These are phyloP conservation scores for Apophysomyces trapeziformis DNA, from an alignment of 371 early-diverging fungal species.

Conservation along the genomic window DNA sequence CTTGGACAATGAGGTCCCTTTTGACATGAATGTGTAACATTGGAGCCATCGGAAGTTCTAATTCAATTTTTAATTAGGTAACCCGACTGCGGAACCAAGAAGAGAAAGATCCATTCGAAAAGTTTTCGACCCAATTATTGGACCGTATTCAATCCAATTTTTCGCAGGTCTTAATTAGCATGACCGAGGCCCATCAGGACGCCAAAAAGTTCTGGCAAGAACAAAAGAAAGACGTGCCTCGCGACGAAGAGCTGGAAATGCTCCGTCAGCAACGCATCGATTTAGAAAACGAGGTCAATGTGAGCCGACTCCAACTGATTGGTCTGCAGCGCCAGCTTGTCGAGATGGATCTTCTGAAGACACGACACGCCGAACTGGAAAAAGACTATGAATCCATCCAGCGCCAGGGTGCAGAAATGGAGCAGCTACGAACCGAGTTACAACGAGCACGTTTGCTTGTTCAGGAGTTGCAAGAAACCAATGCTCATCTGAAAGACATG, in stretches of 20 bases:
- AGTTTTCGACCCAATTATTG: constrained; percentile 23
- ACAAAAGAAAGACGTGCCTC: constrained; percentile 37
- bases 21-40: background rate
- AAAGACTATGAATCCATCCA: constrained; percentile 12
- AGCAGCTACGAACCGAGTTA: constrained; percentile 1
- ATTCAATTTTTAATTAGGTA: background rate
- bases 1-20: too few species aligned
- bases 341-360: constrained; percentile 28
- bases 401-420: constrained; percentile 9
- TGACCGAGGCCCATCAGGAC: constrained; percentile 38
- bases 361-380: constrained; percentile 22
- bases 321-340: constrained; percentile 29
- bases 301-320: constrained; percentile 20
- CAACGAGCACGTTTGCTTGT: background rate
- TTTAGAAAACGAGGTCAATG: constrained; percentile 27
- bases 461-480: background rate
- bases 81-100: background rate
- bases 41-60: background rate
- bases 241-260: constrained; percentile 18
- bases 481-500: background rate
- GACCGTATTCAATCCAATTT: constrained; percentile 33
- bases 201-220: constrained; percentile 43
- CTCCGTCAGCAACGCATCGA: constrained; percentile 28
- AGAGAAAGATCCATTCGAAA: constrained; percentile 18
- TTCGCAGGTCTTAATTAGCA: constrained; percentile 37